Percentiles rank a stretch among this genome's conserved stretches.
These are phyloP conservation scores for Begonia fuchsioides DNA, from an alignment of 306 rosid species.

Conservation along the genomic window DNA sequence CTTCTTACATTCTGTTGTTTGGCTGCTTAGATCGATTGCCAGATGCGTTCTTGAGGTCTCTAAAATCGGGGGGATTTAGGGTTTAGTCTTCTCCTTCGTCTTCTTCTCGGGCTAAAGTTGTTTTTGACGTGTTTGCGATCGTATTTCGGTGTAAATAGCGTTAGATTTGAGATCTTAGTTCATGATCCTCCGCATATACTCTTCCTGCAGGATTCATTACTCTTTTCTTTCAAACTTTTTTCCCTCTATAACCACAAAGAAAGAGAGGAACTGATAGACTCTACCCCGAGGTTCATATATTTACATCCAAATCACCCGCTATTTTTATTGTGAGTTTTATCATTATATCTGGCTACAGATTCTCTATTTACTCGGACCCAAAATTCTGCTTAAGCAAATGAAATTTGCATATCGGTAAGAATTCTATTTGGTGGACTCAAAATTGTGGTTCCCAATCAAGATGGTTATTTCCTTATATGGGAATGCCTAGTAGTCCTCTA, in stretches of 20 bases:
- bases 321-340: slow-evolving; percentile 50
- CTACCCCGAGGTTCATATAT: slow-evolving; percentile 11
- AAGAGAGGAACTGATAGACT: slow-evolving; percentile 12
- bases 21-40: slow-evolving; percentile 33
- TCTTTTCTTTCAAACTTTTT: slow-evolving; percentile 4
- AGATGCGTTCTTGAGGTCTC: slow-evolving; percentile 40
- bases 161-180: slow-evolving; percentile 15
- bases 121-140: slow-evolving; percentile 13
- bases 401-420: no score
- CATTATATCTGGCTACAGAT: slow-evolving; percentile 17
- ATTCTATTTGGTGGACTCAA: slow-evolving; percentile 16
- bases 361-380: no score
- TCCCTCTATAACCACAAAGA: slow-evolving; percentile 11
- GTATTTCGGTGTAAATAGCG: slow-evolving; percentile 37
- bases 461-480: slow-evolving; percentile 48
- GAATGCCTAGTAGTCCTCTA: slow-evolving; percentile 79
- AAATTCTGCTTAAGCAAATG: no score
- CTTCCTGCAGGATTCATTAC: slow-evolving; percentile 42
- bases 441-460: slow-evolving; percentile 18
- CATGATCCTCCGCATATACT: slow-evolving; percentile 32
- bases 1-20: slow-evolving; percentile 16
- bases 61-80: slow-evolving; percentile 27
- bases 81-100: background rate
- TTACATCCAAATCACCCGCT: slow-evolving; percentile 35
- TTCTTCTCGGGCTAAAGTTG: slow-evolving; percentile 7